A percentile compares a stretch with the other conserved stretches of the same genome.
phyloP scores from a whole-genome alignment of 2,329 filamentous ascomycete genomes.

The Diaporthe nobilis region DNA sequence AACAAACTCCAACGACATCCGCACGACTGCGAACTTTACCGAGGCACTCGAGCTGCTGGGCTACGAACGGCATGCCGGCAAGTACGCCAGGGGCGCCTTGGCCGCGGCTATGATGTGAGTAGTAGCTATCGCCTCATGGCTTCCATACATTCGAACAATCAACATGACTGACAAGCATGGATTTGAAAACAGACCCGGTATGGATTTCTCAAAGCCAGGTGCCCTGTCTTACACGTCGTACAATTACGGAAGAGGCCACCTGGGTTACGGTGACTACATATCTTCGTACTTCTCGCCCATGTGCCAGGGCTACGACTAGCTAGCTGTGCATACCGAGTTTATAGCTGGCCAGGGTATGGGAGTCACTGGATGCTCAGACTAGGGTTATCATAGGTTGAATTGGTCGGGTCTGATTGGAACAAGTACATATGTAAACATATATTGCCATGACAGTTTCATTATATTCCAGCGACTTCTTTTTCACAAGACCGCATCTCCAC shows the following conservation, averaged over 20 bases:
- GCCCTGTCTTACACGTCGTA: constrained; percentile 37
- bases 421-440: not conserved
- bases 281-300: constrained; percentile 39
- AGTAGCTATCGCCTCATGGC: too few relatives aligned
- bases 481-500: not conserved
- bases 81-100: constrained; percentile 33
- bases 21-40: constrained; percentile 38
- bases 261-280: constrained; percentile 38
- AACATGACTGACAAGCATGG: not conserved
- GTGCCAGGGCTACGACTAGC: not conserved
- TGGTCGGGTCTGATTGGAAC: not conserved
- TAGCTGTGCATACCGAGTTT: not conserved
- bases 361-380: not conserved
- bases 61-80: constrained; percentile 31
- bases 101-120: constrained; percentile 27
- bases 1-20: constrained; percentile 36
- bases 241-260: constrained; percentile 32
- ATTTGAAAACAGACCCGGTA: not conserved
- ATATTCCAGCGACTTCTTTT: not conserved
- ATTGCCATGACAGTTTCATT: not conserved
- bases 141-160: too few relatives aligned
- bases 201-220: constrained; percentile 36
- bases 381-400: not conserved
- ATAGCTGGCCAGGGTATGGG: not conserved
- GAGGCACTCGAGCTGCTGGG: constrained; percentile 32